Evolutionary conservation across 352 stramenopile species (phyloP).

Genomic region (Pythium periplocum): DNA sequence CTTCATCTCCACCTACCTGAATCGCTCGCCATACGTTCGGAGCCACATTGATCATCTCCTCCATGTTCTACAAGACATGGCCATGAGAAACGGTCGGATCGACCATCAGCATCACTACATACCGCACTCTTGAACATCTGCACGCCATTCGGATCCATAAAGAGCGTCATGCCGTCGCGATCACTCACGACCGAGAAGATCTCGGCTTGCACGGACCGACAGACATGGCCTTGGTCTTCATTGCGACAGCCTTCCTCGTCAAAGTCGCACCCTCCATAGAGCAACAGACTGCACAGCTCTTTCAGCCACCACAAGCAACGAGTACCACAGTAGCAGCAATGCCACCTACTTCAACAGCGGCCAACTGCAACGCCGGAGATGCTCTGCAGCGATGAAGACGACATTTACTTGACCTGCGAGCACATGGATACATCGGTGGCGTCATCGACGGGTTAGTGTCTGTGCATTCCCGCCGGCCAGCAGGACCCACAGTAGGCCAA

Average conservation of each 20-base stretch:
- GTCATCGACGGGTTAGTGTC: no score
- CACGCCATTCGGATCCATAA: conserved; percentile 79
- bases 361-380: conserved; percentile 73
- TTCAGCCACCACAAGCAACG: no score
- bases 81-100: no score
- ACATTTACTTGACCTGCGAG: conserved; percentile 63
- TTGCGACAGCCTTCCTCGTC: conserved; percentile 63
- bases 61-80: conserved; percentile 40
- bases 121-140: conserved; percentile 78
- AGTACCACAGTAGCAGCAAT: neutral
- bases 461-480: no score
- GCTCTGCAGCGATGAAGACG: conserved; percentile 67
- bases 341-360: conserved; percentile 73
- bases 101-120: conserved; percentile 9
- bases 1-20: conserved; percentile 27
- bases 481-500: no score
- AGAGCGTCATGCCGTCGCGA: conserved; percentile 68
- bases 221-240: conserved; percentile 46
- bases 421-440: neutral
- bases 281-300: conserved; percentile 42
- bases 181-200: conserved; percentile 84
- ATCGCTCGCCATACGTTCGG: conserved; percentile 77
- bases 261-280: conserved; percentile 80
- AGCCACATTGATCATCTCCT: conserved; percentile 56
- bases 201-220: conserved; percentile 70